Percentiles rank a stretch among this genome's conserved stretches.
These are phyloP conservation scores for Picea abies DNA, from an alignment of 83 land plant genomes.

Conservation along the genomic window DNA sequence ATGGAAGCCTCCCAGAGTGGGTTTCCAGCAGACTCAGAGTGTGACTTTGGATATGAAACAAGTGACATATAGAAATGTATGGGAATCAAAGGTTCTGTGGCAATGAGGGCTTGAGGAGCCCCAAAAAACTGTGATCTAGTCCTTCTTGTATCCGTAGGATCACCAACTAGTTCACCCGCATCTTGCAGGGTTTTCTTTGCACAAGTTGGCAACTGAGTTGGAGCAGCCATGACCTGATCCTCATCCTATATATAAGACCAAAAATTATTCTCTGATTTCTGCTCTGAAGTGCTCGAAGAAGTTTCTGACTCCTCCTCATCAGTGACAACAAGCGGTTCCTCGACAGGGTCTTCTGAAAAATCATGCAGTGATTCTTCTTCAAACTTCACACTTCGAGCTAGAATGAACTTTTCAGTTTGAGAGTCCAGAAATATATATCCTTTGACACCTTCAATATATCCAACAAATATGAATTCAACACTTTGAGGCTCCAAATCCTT, in stretches of 20 bases:
- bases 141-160: not conserved
- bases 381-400: not conserved
- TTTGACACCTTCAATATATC: not conserved
- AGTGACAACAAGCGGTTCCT: too few species aligned
- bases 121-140: not conserved
- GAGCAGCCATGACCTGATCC: too few species aligned
- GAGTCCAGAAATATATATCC: not conserved
- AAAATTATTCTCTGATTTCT: too few species aligned
- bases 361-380: not conserved
- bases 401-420: not conserved
- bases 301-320: too few species aligned
- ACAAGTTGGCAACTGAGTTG: too few species aligned
- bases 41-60: not conserved
- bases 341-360: not conserved
- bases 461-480: not conserved
- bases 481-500: not conserved
- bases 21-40: not conserved
- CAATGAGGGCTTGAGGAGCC: not conserved
- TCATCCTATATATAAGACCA: too few species aligned
- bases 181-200: not conserved
- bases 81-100: too few species aligned
- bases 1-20: not conserved
- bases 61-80: too few species aligned
- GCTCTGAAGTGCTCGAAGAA: too few species aligned
- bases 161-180: not conserved